Percentiles rank a stretch among this genome's conserved stretches.
These are phyloP conservation scores for Mycena floridula DNA, from an alignment of 768 basidiomycete species.

Conservation along the genomic window DNA sequence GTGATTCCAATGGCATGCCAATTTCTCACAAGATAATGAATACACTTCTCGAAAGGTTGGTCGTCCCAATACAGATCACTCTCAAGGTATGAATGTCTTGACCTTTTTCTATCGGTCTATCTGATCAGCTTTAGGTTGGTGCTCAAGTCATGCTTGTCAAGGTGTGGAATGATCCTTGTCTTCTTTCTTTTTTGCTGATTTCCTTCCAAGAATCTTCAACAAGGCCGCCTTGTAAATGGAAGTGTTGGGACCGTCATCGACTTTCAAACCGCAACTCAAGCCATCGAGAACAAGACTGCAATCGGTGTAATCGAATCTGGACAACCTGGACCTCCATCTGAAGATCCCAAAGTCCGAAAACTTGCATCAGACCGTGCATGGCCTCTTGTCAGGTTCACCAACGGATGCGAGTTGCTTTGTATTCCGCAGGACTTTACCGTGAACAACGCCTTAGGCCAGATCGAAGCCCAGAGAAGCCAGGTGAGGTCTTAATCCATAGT, in stretches of 20 bases:
- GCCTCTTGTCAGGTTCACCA: constrained; percentile 59
- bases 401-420: constrained; percentile 38
- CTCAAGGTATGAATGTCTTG: constrained; percentile 35
- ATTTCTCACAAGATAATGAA: constrained; percentile 28
- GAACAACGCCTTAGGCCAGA: constrained; percentile 48
- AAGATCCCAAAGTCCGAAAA: neutral
- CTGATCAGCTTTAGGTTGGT: constrained; percentile 45
- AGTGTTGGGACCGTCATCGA: constrained; percentile 51
- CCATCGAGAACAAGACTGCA: constrained; percentile 26
- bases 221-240: constrained; percentile 68
- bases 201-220: constrained; percentile 51
- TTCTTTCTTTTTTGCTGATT: neutral
- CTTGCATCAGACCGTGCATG: constrained; percentile 27
- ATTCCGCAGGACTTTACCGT: constrained; percentile 58
- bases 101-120: neutral
- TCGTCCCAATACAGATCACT: constrained; percentile 41
- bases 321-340: neutral
- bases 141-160: constrained; percentile 87
- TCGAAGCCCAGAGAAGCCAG: constrained; percentile 58
- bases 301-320: constrained; percentile 29
- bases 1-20: constrained; percentile 33
- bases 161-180: constrained; percentile 24
- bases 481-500: constrained; percentile 22
- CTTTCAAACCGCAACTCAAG: constrained; percentile 41
- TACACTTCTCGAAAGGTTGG: constrained; percentile 50